Evolutionary conservation across 2,329 filamentous ascomycete genomes (phyloP).

Genomic region (Fusarium sp.): DNA sequence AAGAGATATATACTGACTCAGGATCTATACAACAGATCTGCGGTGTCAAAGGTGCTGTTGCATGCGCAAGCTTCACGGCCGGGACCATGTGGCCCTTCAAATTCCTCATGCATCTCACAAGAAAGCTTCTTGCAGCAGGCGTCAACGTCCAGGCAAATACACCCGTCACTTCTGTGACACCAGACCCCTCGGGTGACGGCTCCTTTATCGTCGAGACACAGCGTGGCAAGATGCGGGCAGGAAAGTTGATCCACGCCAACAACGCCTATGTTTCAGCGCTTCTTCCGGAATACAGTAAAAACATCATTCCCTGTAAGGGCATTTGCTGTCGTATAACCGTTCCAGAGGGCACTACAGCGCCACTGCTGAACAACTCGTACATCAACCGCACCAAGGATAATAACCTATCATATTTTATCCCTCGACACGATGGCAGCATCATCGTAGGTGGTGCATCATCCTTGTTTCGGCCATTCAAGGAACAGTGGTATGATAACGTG

Average conservation of each 20-base stretch:
- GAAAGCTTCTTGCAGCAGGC: conserved; percentile 4
- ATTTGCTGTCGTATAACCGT: conserved; percentile 24
- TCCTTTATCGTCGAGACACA: neutral
- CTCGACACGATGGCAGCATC: neutral
- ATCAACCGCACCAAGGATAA: neutral
- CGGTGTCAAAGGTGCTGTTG: conserved; percentile 1
- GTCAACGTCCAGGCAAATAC: neutral
- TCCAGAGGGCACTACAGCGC: neutral
- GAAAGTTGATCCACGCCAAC: conserved; percentile 69
- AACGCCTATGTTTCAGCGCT: conserved; percentile 74
- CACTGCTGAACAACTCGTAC: neutral
- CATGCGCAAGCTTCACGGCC: neutral
- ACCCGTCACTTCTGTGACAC: neutral
- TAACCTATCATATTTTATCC: neutral
- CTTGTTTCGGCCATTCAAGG: neutral
- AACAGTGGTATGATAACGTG: conserved; percentile 2
- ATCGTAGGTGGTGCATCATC: neutral
- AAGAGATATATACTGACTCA: neutral
- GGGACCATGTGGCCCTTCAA: conserved; percentile 2
- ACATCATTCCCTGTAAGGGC: conserved; percentile 71
- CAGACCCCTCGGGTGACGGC: neutral
- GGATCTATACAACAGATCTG: neutral
- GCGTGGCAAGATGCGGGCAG: conserved; percentile 59
- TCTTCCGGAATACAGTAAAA: conserved; percentile 64
- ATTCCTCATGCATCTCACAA: conserved; percentile 49